Percentiles rank a stretch among this genome's conserved stretches.
Conservation (phyloP, 345 rosid genomes). For the Citrus inodora region DNA sequence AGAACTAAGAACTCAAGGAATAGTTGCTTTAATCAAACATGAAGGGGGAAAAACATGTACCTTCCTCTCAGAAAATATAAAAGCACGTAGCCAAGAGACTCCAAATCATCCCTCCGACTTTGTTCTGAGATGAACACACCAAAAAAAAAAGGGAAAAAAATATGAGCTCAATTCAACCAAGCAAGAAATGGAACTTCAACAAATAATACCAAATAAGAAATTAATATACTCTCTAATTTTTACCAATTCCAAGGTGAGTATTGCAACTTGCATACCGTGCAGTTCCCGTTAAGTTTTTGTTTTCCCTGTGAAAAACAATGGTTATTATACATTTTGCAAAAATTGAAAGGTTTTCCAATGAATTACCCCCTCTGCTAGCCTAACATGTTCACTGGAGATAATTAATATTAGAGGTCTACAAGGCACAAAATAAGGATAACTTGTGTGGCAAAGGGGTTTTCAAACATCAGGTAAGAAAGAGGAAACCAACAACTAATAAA, state of each 20-base stretch:
- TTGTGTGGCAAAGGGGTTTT: background rate
- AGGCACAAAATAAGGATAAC: background rate
- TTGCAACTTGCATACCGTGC: conserved; percentile 98
- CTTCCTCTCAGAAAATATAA: conserved; percentile 87
- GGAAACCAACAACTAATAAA: background rate
- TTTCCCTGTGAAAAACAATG: conserved; percentile 56
- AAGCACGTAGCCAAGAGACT: conserved; percentile 76
- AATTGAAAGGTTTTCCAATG: background rate
- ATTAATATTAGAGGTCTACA: background rate
- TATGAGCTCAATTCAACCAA: background rate
- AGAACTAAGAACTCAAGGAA: background rate
- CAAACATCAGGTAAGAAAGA: background rate
- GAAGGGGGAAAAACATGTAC: conserved; percentile 28
- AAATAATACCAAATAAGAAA: background rate
- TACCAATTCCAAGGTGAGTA: conserved; percentile 98
- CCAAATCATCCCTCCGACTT: conserved; percentile 81
- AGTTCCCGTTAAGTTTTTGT: conserved; percentile 93
- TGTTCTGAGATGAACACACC: conserved; percentile 42
- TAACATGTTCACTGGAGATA: background rate
- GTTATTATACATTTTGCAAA: background rate
- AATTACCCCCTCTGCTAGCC: background rate
- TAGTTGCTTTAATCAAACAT: background rate
- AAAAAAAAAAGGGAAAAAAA: background rate
- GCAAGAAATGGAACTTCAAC: background rate
- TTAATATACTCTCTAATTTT: conserved; percentile 12